A percentile compares a stretch with the other conserved stretches of the same genome.
phyloP scores from a whole-genome alignment of 345 rosid species.

The Pistacia vera region DNA sequence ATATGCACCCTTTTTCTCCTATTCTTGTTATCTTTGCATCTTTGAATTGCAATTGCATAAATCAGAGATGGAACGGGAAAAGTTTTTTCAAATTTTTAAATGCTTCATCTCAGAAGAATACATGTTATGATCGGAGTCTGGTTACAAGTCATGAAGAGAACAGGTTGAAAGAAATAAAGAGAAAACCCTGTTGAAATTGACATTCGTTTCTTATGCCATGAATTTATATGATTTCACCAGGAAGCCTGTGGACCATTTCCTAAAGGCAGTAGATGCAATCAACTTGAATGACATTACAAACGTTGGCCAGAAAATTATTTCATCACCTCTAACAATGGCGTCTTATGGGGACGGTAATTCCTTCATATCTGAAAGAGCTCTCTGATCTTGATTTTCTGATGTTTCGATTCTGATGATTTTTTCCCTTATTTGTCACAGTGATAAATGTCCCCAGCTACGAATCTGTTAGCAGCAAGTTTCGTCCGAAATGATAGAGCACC shows the following conservation, averaged over 20 bases:
- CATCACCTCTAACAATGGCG: constrained; percentile 88
- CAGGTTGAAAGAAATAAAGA: background rate
- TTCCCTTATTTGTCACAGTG: constrained; percentile 42
- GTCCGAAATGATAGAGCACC: constrained; percentile 17
- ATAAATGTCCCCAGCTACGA: constrained; percentile 69
- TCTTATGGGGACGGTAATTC: constrained; percentile 81
- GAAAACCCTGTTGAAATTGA: too few relatives aligned
- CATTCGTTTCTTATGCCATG: background rate
- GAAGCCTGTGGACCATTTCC: constrained; percentile 77
- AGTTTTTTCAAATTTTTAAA: background rate
- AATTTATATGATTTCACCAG: constrained; percentile 31
- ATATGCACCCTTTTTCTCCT: background rate
- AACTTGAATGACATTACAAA: constrained; percentile 56
- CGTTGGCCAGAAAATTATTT: constrained; percentile 57
- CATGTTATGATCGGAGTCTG: background rate
- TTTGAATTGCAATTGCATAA: background rate
- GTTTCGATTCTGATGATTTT: background rate
- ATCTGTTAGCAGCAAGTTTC: constrained; percentile 57
- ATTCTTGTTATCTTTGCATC: background rate
- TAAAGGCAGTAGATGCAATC: constrained; percentile 63
- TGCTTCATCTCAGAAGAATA: background rate
- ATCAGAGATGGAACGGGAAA: too few relatives aligned
- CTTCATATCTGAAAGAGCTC: background rate
- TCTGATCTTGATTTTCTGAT: background rate
- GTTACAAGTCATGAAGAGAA: background rate